These are phyloP conservation scores for Rauvolfia tetraphylla DNA, from an alignment of 257 asterid genomes.

Conservation along the genomic window DNA sequence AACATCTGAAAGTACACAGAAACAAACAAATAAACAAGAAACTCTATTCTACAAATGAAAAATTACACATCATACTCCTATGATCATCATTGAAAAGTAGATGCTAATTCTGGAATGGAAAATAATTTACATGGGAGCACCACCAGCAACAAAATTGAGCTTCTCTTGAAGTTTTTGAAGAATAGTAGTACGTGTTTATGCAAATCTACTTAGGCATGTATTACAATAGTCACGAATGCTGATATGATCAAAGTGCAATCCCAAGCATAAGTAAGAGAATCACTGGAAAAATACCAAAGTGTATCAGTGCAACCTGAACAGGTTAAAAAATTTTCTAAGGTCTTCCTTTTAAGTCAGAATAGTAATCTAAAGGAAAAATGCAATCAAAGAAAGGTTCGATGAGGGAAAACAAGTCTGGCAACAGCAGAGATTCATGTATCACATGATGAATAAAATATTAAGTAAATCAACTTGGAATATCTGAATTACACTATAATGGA, in stretches of 20 bases:
- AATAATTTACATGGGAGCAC: background rate
- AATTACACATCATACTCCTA: background rate
- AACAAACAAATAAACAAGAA: conserved; percentile 3
- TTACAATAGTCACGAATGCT: background rate
- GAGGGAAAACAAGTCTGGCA: background rate
- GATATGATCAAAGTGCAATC: background rate
- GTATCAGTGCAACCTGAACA: background rate
- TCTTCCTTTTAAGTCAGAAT: background rate
- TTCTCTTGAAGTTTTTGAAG: background rate
- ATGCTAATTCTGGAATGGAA: background rate
- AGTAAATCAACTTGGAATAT: background rate
- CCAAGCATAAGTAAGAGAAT: background rate
- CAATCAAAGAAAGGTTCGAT: background rate
- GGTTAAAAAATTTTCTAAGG: background rate
- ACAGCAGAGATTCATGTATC: background rate
- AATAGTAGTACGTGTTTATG: background rate
- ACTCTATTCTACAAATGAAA: background rate
- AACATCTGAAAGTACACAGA: background rate
- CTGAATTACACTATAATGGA: background rate
- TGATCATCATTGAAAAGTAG: background rate
- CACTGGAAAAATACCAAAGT: background rate
- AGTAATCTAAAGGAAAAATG: background rate
- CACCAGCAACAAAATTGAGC: background rate
- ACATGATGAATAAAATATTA: background rate
- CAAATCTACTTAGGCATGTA: background rate